Base-by-base conservation (phyloP, 2,329 filamentous ascomycete genomes). In the Colletotrichum sp. region DNA sequence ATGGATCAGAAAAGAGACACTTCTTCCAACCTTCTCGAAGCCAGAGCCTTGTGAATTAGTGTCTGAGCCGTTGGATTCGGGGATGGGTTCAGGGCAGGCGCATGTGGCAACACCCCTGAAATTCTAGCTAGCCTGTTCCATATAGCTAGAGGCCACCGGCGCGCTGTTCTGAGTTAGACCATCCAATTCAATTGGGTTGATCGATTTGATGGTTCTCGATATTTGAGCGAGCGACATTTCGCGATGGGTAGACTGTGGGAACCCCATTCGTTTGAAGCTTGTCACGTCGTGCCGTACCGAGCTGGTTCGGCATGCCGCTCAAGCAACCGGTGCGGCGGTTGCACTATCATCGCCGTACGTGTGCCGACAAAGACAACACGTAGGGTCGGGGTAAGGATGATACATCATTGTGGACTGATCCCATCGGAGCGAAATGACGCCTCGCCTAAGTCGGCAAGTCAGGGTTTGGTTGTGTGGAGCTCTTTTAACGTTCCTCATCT, bases 361-460 rank as follows among this genome's bases (percentile, higher is more conserved):
- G n/a, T 64, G 62, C 69, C 55, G 63, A 44, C 52, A 30, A 16
- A 61, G 32, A 55, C 69, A 65, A 61, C 25, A 39, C 36, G 30
- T 12, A 39, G 64, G 61, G 61, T 74, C 73, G 76, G 67, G 70
- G 70, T 77, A 70, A 34, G 64, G 30, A 32, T 32, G 59, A 61
- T 71, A 74, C 70, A 74, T 77, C 68, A 67, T 74, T 73, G 76
- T 78, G 77, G 77, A 78, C 77, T 78, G 77, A 78, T 78, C 55
- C 69, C 32, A 32, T 71, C 32, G 77, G 77, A 75, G 71, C 75
- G 65, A 78, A 55, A 77, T 77, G 76, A 78, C 69, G 72, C 77
- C 72, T 77, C 69, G 68, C 68, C 72, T 65, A 64, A 69, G 64
- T 72, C 76, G 69, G 76, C 76, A 77, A 77, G 72, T 72, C 57